These are phyloP conservation scores for Pestalotiopsis sp. DNA, from an alignment of 2,329 filamentous ascomycete genomes.

Conservation along the genomic window DNA sequence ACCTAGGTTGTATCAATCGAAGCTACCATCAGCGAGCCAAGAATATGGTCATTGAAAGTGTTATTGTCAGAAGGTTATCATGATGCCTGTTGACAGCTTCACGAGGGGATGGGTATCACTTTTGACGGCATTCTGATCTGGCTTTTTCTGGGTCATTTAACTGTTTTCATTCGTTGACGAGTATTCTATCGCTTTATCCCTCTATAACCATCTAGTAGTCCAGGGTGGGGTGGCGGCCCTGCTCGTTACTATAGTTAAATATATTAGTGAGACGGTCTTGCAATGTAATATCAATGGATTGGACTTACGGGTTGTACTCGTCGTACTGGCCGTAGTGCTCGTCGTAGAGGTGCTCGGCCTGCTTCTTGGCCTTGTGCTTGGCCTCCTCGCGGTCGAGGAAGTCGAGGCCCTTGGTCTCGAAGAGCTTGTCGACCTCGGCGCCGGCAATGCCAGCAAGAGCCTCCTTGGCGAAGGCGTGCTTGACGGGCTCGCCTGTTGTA, in stretches of 20 bases:
- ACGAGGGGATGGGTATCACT: too few species aligned
- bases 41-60: too few species aligned
- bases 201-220: slow-evolving; percentile 1
- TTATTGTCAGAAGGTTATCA: too few species aligned
- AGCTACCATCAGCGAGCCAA: too few species aligned
- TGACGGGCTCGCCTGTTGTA: slow-evolving; percentile 64
- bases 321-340: slow-evolving; percentile 57
- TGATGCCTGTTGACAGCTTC: too few species aligned
- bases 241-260: not conserved
- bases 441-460: slow-evolving; percentile 71
- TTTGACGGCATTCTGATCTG: too few species aligned
- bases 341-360: slow-evolving; percentile 63
- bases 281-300: not conserved
- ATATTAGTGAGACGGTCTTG: not conserved
- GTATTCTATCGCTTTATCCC: not conserved
- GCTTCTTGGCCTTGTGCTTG: slow-evolving; percentile 58
- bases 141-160: not conserved
- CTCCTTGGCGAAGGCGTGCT: slow-evolving; percentile 78
- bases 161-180: slow-evolving; percentile 2
- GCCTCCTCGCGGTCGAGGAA: slow-evolving; percentile 59
- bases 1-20: too few species aligned
- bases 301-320: slow-evolving; percentile 59
- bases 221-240: not conserved
- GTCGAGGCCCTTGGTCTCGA: slow-evolving; percentile 70
- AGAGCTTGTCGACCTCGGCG: slow-evolving; percentile 75